Evolutionary conservation across 73 alveolate genomes (phyloP), one percentile per base, ranked within the genome.

Genomic region (Uronychia setigera): DNA sequence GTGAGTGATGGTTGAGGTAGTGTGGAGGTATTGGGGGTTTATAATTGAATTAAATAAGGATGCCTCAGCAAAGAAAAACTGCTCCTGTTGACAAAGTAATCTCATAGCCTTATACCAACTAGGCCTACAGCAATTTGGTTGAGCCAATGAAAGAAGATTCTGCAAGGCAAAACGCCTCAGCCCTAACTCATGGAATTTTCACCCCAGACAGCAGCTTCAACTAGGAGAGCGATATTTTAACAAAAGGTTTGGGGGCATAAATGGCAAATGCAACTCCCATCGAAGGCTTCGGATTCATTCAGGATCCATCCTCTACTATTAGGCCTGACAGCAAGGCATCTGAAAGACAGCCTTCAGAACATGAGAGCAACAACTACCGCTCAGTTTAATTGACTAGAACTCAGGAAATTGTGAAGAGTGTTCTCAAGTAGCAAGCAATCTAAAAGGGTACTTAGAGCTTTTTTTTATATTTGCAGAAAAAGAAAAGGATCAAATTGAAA

Each of bases 1-100:
- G 67, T 46, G 67, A 46, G 67, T 46, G 67, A 46, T 46, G 67
- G 67, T 46, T 46, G 67, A 46, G 67, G 67, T 46, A 46, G 67
- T 46, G 67, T 46, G 67, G 80, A 74, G 34, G 26, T 9, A 5
- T 9, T 26, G 80, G 80, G 34, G 28, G n/a, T n/a, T n/a, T n/a
- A n/a, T n/a, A n/a, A n/a, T n/a, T n/a, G 26, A 26, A 13, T 27
- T 74, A 30, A 74, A 9, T 74, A 28, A 74, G 9, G 9, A 26
- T 74, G 9, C 34, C 32, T 74, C 26, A 28, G 80, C 80, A 27
- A 74, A 74, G 34, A 26, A 74, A 74, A 74, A 74, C 80, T 74
- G 28, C 26, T 26, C 34, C 34, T 11, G 46, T 13, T 11, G 67
- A 46, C 19, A 19, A 46, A 19, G 67, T 46, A 46, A 5, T 46